phyloP scores from a whole-genome alignment of 2,329 filamentous ascomycete species.

The Blastomyces emzantsi region DNA sequence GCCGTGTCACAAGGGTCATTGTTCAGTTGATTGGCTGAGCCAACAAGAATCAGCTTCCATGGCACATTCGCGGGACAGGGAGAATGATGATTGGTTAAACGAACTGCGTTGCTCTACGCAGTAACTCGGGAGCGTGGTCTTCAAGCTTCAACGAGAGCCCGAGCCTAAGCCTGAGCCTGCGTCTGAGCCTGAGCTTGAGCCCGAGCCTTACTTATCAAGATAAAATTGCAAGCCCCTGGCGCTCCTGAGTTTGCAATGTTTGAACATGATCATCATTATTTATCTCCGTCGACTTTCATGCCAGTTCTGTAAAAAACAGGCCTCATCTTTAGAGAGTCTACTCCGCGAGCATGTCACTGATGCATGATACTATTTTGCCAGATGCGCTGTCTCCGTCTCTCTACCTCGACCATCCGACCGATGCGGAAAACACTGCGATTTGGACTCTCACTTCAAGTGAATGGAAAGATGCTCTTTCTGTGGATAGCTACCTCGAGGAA shows the following conservation, averaged over 20 bases:
- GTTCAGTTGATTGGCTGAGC: not conserved
- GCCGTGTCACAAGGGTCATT: not conserved
- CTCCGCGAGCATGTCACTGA: not conserved
- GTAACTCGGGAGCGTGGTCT: not conserved
- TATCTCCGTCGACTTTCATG: not conserved
- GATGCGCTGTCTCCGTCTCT: slow-evolving; percentile 15
- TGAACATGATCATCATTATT: not conserved
- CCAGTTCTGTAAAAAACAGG: not conserved
- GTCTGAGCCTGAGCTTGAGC: not conserved
- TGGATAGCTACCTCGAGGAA: slow-evolving; percentile 50
- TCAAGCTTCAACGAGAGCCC: not conserved
- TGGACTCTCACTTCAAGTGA: slow-evolving; percentile 49
- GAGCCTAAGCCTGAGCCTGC: not conserved
- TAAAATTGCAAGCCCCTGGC: not conserved
- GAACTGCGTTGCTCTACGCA: not conserved
- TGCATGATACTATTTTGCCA: slow-evolving; percentile 9
- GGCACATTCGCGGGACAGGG: not conserved
- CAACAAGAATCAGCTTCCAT: not conserved
- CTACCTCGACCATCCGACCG: slow-evolving; percentile 48
- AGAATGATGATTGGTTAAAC: not conserved
- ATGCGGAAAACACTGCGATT: slow-evolving; percentile 45
- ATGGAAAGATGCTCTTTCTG: slow-evolving; percentile 52
- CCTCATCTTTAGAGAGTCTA: not conserved
- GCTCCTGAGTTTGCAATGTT: not conserved
- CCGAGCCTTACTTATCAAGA: too few relatives aligned